phyloP scores from a whole-genome alignment of 305 asterid genomes.

The Fraxinus floribunda region DNA sequence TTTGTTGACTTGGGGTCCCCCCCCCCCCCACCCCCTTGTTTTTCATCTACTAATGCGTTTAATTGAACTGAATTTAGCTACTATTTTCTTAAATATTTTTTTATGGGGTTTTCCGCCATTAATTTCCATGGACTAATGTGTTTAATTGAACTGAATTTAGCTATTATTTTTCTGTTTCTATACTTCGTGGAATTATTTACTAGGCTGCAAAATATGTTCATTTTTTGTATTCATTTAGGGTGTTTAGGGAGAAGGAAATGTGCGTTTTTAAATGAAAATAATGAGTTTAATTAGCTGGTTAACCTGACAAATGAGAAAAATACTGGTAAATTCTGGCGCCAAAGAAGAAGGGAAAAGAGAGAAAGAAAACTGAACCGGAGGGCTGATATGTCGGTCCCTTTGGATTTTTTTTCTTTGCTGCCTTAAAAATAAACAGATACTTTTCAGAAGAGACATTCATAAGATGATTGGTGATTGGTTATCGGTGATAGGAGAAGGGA shows the following conservation, averaged over 20 bases:
- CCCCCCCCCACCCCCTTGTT: no score
- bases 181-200: neutral
- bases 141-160: neutral
- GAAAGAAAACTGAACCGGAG: neutral
- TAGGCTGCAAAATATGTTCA: neutral
- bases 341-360: neutral
- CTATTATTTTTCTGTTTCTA: neutral
- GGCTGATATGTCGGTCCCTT: neutral
- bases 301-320: conserved; percentile 3
- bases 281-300: conserved; percentile 3
- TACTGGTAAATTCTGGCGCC: neutral
- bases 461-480: neutral
- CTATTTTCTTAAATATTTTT: neutral
- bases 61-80: neutral
- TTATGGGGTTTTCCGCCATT: neutral
- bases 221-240: neutral
- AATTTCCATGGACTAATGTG: neutral
- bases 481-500: neutral
- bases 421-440: neutral
- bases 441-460: neutral
- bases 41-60: neutral
- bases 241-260: conserved; percentile 2
- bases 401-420: neutral
- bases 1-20: neutral
- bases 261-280: conserved; percentile 1